A percentile compares a stretch with the other conserved stretches of the same genome.
These are phyloP conservation scores for Skeletonema potamos DNA, from an alignment of 108 stramenopile genomes.

Conservation along the genomic window DNA sequence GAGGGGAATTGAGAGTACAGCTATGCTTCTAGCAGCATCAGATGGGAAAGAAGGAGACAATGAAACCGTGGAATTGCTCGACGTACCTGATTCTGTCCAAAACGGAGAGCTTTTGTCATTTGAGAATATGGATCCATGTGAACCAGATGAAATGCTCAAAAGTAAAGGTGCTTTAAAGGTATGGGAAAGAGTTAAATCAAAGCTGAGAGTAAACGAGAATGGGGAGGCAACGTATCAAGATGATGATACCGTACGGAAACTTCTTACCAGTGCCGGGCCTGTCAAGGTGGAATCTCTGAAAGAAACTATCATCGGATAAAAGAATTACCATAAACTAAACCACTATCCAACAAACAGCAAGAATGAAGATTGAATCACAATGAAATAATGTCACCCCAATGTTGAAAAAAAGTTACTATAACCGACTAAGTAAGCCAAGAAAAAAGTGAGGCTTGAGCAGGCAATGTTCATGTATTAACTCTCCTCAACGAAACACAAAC, in stretches of 20 bases:
- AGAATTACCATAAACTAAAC: no score
- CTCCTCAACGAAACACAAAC: no score
- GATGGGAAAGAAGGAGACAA: constrained; percentile 66
- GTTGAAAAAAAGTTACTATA: no score
- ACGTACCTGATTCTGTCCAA: constrained; percentile 68
- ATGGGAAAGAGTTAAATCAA: constrained; percentile 71
- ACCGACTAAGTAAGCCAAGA: no score
- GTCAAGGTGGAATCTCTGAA: constrained; percentile 54
- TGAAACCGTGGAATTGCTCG: constrained; percentile 69
- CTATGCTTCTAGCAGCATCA: constrained; percentile 80
- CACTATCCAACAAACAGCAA: no score
- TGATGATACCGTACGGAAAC: constrained; percentile 36
- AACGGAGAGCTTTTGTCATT: constrained; percentile 76
- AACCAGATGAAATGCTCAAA: constrained; percentile 84
- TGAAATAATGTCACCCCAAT: no score
- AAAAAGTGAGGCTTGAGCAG: no score
- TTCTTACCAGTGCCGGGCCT: constrained; percentile 67
- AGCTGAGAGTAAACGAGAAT: constrained; percentile 50
- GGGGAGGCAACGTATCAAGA: constrained; percentile 66
- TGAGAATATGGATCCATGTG: constrained; percentile 64
- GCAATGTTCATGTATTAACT: no score
- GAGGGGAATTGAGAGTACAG: constrained; percentile 83
- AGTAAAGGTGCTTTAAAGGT: constrained; percentile 88
- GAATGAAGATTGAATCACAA: no score
- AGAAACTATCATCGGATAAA: constrained; percentile 49